phyloP scores from a whole-genome alignment of 2,329 filamentous ascomycete genomes.

The Colletotrichum melonis region DNA sequence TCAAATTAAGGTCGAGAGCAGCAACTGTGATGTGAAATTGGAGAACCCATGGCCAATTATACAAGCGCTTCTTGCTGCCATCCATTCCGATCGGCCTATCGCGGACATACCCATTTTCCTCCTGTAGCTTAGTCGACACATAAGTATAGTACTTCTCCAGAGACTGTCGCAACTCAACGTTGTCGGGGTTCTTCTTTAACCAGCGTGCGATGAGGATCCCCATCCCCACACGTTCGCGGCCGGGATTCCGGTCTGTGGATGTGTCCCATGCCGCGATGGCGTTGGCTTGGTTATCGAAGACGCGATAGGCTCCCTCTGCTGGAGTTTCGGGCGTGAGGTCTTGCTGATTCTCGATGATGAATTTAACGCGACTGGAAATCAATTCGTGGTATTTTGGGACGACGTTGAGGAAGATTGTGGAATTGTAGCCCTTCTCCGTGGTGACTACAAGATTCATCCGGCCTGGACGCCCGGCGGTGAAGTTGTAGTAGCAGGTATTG shows the following conservation, averaged over 20 bases:
- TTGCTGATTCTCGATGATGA: slow-evolving; percentile 31
- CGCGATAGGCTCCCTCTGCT: slow-evolving; percentile 19
- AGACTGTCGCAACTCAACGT: slow-evolving; percentile 5
- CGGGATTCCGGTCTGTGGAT: slow-evolving; percentile 26
- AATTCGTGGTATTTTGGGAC: slow-evolving; percentile 20
- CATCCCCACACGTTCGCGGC: slow-evolving; percentile 32
- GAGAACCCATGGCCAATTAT: slow-evolving; percentile 33
- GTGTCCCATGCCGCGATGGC: slow-evolving; percentile 19
- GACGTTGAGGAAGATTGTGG: slow-evolving; percentile 27
- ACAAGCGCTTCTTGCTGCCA: slow-evolving; percentile 18
- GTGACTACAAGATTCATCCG: slow-evolving; percentile 3
- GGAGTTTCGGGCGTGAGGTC: neutral
- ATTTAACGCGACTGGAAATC: slow-evolving; percentile 19
- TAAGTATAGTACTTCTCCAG: slow-evolving; percentile 18
- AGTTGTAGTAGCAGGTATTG: neutral
- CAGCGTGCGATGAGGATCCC: slow-evolving; percentile 28
- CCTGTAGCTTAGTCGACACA: slow-evolving; percentile 29
- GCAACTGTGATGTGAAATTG: slow-evolving; percentile 24
- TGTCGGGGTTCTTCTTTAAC: slow-evolving; percentile 8
- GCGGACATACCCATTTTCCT: slow-evolving; percentile 21
- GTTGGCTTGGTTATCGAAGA: slow-evolving; percentile 34
- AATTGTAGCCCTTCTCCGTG: neutral
- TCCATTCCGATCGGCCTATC: slow-evolving; percentile 6
- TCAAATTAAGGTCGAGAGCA: neutral
- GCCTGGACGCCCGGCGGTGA: slow-evolving; percentile 16